These are phyloP conservation scores for Jimgerdemannia flammicorona DNA, from an alignment of 192 early-diverging fungal genomes.

Conservation along the genomic window DNA sequence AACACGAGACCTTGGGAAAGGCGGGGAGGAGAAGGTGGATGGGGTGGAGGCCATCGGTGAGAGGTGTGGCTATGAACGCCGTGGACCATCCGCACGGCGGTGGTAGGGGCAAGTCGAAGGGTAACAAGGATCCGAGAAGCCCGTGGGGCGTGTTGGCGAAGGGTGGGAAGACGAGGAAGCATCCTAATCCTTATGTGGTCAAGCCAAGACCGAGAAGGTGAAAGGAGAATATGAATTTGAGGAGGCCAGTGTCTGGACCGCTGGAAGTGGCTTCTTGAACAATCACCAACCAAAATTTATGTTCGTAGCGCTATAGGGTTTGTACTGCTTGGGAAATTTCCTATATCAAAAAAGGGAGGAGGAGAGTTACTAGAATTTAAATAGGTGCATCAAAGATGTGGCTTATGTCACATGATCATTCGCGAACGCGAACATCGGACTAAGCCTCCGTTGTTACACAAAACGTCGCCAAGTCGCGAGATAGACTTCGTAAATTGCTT, in stretches of 20 bases:
- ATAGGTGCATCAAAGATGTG: no score
- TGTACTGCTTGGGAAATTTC: no score
- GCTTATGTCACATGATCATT: no score
- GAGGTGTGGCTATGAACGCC: constrained; percentile 96
- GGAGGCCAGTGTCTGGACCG: no score
- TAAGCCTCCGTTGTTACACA: no score
- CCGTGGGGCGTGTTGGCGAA: constrained; percentile 93
- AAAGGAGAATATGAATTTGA: not conserved
- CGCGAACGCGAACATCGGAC: no score
- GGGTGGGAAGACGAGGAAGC: constrained; percentile 82
- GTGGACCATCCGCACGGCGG: constrained; percentile 97
- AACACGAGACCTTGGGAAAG: constrained; percentile 82
- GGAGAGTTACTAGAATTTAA: no score
- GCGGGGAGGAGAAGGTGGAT: constrained; percentile 80
- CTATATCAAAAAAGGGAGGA: no score
- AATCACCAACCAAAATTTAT: no score
- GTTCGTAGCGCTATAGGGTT: no score
- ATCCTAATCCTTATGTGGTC: constrained; percentile 66
- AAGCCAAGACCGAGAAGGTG: constrained; percentile 58
- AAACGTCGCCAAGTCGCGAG: no score
- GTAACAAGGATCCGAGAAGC: constrained; percentile 82
- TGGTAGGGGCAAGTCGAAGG: constrained; percentile 91
- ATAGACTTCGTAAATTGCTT: not conserved
- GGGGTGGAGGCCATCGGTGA: constrained; percentile 88
- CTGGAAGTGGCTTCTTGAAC: no score